phyloP scores from a whole-genome alignment of 768 basidiomycete genomes.

The Russula brevipes region DNA sequence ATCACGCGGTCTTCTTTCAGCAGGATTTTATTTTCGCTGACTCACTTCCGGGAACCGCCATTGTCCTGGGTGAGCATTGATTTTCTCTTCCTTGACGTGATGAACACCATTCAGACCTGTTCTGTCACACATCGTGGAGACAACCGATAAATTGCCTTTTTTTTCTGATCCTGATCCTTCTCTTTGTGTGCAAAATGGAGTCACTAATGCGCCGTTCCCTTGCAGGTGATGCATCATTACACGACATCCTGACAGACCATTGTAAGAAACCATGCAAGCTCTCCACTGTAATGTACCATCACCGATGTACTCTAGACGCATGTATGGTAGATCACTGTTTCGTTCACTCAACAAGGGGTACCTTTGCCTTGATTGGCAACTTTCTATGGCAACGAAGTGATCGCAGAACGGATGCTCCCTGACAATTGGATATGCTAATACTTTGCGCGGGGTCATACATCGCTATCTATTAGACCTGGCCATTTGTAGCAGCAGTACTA shows the following conservation, averaged over 20 bases:
- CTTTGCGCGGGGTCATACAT: too few relatives aligned
- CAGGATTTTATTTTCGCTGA: not conserved
- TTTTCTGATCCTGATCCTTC: conserved; percentile 18
- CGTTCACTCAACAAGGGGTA: not conserved
- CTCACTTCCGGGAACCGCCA: too few relatives aligned
- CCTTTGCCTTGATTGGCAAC: too few relatives aligned
- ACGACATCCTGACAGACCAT: not conserved
- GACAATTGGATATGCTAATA: too few relatives aligned
- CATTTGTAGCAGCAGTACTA: too few relatives aligned
- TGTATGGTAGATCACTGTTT: conserved; percentile 11
- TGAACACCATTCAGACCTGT: conserved; percentile 64
- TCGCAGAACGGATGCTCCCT: too few relatives aligned
- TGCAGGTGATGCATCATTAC: conserved; percentile 1
- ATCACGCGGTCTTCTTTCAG: conserved; percentile 20
- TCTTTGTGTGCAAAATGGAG: not conserved
- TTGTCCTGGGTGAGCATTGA: conserved; percentile 14
- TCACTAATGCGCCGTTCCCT: not conserved
- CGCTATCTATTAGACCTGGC: too few relatives aligned
- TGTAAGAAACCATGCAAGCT: conserved; percentile 2
- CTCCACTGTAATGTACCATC: conserved; percentile 8
- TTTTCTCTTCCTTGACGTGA: conserved; percentile 33
- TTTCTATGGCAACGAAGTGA: too few relatives aligned
- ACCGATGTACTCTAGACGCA: conserved; percentile 17
- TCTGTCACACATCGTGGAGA: conserved; percentile 53
- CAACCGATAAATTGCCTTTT: conserved; percentile 50